Base-by-base conservation (phyloP, 345 rosid genomes). In the Melastoma malabathricum region DNA sequence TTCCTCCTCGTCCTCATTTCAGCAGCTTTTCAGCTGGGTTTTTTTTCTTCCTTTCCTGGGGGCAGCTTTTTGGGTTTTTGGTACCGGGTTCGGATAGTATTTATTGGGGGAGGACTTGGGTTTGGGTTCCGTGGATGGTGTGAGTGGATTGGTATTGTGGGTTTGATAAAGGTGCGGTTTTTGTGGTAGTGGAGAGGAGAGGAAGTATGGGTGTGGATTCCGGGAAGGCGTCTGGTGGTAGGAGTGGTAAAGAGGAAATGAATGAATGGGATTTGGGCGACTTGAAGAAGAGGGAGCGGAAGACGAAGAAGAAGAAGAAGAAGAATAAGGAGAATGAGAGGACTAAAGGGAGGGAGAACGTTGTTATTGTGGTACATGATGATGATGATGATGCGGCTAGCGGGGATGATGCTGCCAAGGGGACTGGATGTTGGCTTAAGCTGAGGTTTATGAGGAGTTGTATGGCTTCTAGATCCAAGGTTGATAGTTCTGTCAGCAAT, bases 391-490 rank as follows among this genome's bases (percentile, higher is more conserved):
- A 60, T 23, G 68, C 57, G 41, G 74, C 68, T 50, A 64, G 53
- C 15, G 73, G 57, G 44, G 74, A 48, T 27, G 31, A 27, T 27
- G 31, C 6, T 29, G 70, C 44, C 18, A 76, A 50, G 62, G 71
- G 72, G 49, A 61, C 64, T 65, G 88, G 93, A 15, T 84, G 94
- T 65, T 84, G 94, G 89, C 66, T 74, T 59, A 79, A 68, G 62
- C 59, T 76, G 31, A 67, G 83, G 71, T 73, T 78, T 51, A 69
- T 78, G 39, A 61, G 77, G 55, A 69, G 77, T 69, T 78, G 89
- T 62, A 55, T 81, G 58, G 75, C 82, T 77, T 75, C 94, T 23
- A 81, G 84, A 81, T 76, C 94, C 72, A 79, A 81, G 55, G 74
- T 78, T 61, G 94, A 81, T 73, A 81, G 68, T 68, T 78, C 94